A percentile compares a stretch with the other conserved stretches of the same genome.
These are phyloP conservation scores for Parathielavia appendiculata DNA, from an alignment of 495 filamentous ascomycete genomes.

Conservation along the genomic window DNA sequence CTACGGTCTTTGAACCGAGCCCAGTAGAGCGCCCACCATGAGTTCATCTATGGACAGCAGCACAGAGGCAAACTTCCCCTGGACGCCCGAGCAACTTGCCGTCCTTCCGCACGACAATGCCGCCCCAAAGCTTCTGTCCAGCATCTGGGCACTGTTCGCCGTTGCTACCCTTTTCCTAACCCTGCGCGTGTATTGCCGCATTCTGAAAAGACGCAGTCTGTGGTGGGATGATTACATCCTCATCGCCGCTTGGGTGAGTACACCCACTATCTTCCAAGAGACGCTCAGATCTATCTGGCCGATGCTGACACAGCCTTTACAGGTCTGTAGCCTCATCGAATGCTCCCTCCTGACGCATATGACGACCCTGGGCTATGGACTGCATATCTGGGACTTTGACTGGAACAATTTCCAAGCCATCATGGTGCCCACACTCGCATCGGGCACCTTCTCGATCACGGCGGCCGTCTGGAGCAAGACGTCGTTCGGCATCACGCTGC, in stretches of 20 bases:
- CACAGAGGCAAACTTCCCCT: no score
- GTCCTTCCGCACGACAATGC: slow-evolving; percentile 21
- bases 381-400: slow-evolving; percentile 29
- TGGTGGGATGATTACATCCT: slow-evolving; percentile 35
- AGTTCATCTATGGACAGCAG: no score
- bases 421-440: slow-evolving; percentile 15
- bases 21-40: no score
- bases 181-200: slow-evolving; percentile 27
- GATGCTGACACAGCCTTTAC: neutral
- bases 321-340: slow-evolving; percentile 18
- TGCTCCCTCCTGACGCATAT: slow-evolving; percentile 12
- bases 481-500: slow-evolving; percentile 28
- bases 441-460: slow-evolving; percentile 21
- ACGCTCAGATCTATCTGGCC: neutral
- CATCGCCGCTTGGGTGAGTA: slow-evolving; percentile 30
- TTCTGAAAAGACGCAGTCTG: slow-evolving; percentile 17
- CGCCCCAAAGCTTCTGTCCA: slow-evolving; percentile 18
- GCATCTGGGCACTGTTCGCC: slow-evolving; percentile 22
- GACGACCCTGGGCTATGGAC: slow-evolving; percentile 25
- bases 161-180: slow-evolving; percentile 22
- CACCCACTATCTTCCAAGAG: neutral
- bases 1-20: no score
- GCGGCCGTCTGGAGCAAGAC: slow-evolving; percentile 31
- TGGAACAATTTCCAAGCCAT: slow-evolving; percentile 13
- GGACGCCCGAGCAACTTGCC: slow-evolving; percentile 14